phyloP scores from a whole-genome alignment of 1,139 yeast genomes.

The Candida sanyaensis region DNA sequence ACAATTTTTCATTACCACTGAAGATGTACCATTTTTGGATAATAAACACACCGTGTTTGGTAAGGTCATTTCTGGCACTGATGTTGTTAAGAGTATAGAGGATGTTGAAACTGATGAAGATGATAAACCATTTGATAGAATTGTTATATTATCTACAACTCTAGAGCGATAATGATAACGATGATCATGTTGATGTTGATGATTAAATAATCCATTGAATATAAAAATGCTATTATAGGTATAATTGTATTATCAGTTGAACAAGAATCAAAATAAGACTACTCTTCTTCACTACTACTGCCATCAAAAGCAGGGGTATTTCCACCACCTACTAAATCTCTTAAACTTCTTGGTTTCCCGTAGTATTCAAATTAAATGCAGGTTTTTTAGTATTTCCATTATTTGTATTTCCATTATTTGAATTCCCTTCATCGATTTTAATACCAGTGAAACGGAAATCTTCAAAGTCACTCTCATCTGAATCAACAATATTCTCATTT shows the following conservation, averaged over 20 bases:
- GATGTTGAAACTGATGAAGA: slow-evolving; percentile 29
- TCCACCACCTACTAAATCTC: slow-evolving; percentile 37
- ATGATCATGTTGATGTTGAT: no score
- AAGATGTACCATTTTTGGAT: slow-evolving; percentile 44
- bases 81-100: slow-evolving; percentile 40
- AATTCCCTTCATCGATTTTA: slow-evolving; percentile 23
- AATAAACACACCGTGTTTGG: slow-evolving; percentile 45
- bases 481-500: slow-evolving; percentile 9
- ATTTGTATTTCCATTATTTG: background rate
- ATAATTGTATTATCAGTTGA: background rate
- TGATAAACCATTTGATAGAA: slow-evolving; percentile 24
- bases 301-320: slow-evolving; percentile 20
- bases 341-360: slow-evolving; percentile 41
- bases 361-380: slow-evolving; percentile 3
- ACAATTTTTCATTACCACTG: slow-evolving; percentile 46
- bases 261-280: slow-evolving; percentile 1
- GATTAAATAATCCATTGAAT: background rate
- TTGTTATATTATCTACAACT: slow-evolving; percentile 22
- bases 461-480: slow-evolving; percentile 33
- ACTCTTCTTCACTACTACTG: slow-evolving; percentile 45
- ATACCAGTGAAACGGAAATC: slow-evolving; percentile 25
- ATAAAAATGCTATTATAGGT: background rate
- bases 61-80: slow-evolving; percentile 41
- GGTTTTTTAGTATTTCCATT: slow-evolving; percentile 3
- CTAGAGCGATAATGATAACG: slow-evolving; percentile 7